These are phyloP conservation scores for Exophiala sideris DNA, from an alignment of 2,329 filamentous ascomycete species.

Conservation along the genomic window DNA sequence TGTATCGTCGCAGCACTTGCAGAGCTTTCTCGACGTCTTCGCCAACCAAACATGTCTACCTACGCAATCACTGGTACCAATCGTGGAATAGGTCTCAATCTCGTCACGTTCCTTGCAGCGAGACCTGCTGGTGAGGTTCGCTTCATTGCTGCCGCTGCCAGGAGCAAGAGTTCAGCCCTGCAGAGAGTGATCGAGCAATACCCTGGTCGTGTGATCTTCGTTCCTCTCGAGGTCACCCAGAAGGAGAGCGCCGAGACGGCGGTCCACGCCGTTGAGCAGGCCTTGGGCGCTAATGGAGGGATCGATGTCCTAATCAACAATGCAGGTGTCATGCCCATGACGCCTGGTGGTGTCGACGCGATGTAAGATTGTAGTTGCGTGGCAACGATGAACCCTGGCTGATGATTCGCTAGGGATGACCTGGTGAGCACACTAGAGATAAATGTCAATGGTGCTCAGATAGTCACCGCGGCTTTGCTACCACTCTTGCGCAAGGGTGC, in stretches of 20 bases:
- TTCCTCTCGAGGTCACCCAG: slow-evolving; percentile 40
- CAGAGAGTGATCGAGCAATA: slow-evolving; percentile 33
- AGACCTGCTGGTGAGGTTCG: slow-evolving; percentile 35
- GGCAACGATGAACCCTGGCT: no score
- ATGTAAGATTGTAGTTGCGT: slow-evolving; percentile 2
- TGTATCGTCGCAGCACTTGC: no score
- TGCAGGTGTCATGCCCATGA: slow-evolving; percentile 33
- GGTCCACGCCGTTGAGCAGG: slow-evolving; percentile 32
- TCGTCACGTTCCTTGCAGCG: slow-evolving; percentile 31
- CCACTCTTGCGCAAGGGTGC: slow-evolving; percentile 38
- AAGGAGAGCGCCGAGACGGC: slow-evolving; percentile 36
- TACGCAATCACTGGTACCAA: slow-evolving; percentile 39
- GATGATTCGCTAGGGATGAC: slow-evolving; percentile 25
- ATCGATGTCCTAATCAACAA: slow-evolving; percentile 50
- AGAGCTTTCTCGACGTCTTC: not conserved
- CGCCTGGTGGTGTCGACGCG: slow-evolving; percentile 10
- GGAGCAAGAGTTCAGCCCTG: slow-evolving; percentile 31
- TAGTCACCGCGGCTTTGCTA: slow-evolving; percentile 40
- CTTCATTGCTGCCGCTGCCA: slow-evolving; percentile 42
- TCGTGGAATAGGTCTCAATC: slow-evolving; percentile 37
- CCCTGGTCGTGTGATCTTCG: slow-evolving; percentile 34
- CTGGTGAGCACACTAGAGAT: slow-evolving; percentile 38
- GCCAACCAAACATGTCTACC: slow-evolving; percentile 32
- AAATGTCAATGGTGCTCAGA: slow-evolving; percentile 44
- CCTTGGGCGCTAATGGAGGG: slow-evolving; percentile 34